Base-by-base conservation (phyloP, 352 stramenopile genomes). In the Halophytophthora polymorphica region DNA sequence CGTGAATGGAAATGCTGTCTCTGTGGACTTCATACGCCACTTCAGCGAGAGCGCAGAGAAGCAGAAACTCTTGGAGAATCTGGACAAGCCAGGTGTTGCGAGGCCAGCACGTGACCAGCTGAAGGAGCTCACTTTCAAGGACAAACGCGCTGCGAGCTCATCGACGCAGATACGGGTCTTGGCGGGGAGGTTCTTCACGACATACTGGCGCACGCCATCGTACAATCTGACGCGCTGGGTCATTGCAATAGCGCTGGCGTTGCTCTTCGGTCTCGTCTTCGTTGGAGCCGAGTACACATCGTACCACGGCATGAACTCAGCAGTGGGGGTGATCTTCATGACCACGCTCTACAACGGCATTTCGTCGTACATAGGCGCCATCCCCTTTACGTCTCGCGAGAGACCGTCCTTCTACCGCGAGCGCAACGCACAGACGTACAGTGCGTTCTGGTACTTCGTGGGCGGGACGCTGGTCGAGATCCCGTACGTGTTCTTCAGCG, bases 401-500 rank as follows among this genome's bases (percentile, higher is more conserved):
- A 67, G 51, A 29, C n/a, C 41, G 90, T 80, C 89, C 5, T 98
- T 81, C 50, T 97, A 97, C 70, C 68, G 88, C 4, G 88, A 97
- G 57, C 82, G 90, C 37, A 73, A 78, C 17, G 71, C 81, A 4
- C 57, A 86, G 44, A 96, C 93, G 58, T 98, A 97, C 55, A 71
- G 73, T 23, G 50, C 74, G 25, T 49, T 70, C 31, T 73, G 79
- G 46, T 86, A 96, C 45, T 73, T 71, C 29, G 45, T 93, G 10
- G 71, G 77, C 1, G 78, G 77, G 35, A 88, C 75, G 8, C 17
- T 97, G 8, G 64, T 67, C 4, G 91, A 98, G 64, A 75, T 82
- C 44, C 72, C 70, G 34, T 79, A 77, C 55, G 61, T 81, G 11
- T 73, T 83, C 40, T 37, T 45, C 11, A 64, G 53, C n/a, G 52